These are phyloP conservation scores for Terana coerulea DNA, from an alignment of 768 basidiomycete genomes.

Conservation along the genomic window DNA sequence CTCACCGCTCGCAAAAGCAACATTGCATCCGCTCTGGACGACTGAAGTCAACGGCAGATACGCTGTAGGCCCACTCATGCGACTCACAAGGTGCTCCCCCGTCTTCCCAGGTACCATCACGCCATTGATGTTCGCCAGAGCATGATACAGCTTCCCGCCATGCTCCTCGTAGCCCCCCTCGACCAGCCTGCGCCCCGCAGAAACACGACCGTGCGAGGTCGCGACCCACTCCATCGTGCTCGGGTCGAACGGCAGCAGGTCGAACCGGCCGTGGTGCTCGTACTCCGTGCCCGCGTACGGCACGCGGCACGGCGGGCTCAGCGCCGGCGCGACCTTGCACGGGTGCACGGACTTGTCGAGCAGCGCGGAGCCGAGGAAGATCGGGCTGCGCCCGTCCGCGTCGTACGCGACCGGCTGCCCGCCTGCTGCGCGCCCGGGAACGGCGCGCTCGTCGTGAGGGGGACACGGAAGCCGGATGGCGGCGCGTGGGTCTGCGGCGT, in stretches of 20 bases:
- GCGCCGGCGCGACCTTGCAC: slow-evolving; percentile 71
- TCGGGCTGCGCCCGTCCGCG: slow-evolving; percentile 48
- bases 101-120: slow-evolving; percentile 71
- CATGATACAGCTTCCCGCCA: slow-evolving; percentile 68
- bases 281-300: slow-evolving; percentile 62
- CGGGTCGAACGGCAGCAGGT: slow-evolving; percentile 67
- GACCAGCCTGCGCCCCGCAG: slow-evolving; percentile 53
- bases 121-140: slow-evolving; percentile 46
- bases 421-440: slow-evolving; percentile 38
- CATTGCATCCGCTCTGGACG: slow-evolving; percentile 37
- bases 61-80: not conserved
- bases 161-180: slow-evolving; percentile 75
- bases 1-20: slow-evolving; percentile 38
- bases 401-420: slow-evolving; percentile 55
- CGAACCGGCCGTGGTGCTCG: slow-evolving; percentile 62
- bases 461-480: slow-evolving; percentile 65
- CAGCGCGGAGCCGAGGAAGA: slow-evolving; percentile 75
- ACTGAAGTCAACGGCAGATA: not conserved
- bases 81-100: slow-evolving; percentile 59
- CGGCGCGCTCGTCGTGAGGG: slow-evolving; percentile 39
- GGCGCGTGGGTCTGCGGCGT: slow-evolving; percentile 29
- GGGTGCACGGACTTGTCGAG: slow-evolving; percentile 68
- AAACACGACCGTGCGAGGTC: slow-evolving; percentile 57
- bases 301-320: slow-evolving; percentile 50
- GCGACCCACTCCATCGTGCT: slow-evolving; percentile 73